These are phyloP conservation scores for Myriosclerotinia duriaeana DNA, from an alignment of 2,329 filamentous ascomycete genomes.

Conservation along the genomic window DNA sequence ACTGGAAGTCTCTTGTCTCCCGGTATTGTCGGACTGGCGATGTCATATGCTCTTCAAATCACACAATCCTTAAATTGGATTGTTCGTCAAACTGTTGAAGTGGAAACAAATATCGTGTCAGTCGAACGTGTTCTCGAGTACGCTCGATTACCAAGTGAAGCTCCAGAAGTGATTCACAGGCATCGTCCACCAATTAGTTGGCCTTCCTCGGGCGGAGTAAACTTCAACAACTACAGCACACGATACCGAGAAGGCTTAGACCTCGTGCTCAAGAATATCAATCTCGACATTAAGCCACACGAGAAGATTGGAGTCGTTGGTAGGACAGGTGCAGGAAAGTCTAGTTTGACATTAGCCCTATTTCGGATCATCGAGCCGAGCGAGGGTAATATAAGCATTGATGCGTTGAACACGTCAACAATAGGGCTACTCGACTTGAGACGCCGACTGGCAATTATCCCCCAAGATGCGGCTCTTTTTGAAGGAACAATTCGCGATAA, in stretches of 20 bases:
- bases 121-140: constrained; percentile 98
- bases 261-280: constrained; percentile 89
- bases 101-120: constrained; percentile 99
- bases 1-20: constrained; percentile 61
- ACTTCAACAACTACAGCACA: constrained; percentile 92
- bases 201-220: constrained; percentile 84
- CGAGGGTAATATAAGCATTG: constrained; percentile 82
- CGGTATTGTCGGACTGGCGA: constrained; percentile 84
- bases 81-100: constrained; percentile 95
- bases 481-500: constrained; percentile 93
- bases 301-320: constrained; percentile 99
- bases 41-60: constrained; percentile 97
- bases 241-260: constrained; percentile 88
- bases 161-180: constrained; percentile 87
- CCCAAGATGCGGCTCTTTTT: constrained; percentile 94
- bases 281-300: constrained; percentile 86
- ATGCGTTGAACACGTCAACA: constrained; percentile 81
- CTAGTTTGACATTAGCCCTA: constrained; percentile 83
- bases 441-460: constrained; percentile 89
- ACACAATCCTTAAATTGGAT: constrained; percentile 99
- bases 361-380: constrained; percentile 94
- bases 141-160: constrained; percentile 84
- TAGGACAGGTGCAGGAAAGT: constrained; percentile 93
- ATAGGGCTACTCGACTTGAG: constrained; percentile 90
- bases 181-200: constrained; percentile 84